Evolutionary conservation across 345 rosid species (phyloP).

Genomic region (Brassica rapa): DNA sequence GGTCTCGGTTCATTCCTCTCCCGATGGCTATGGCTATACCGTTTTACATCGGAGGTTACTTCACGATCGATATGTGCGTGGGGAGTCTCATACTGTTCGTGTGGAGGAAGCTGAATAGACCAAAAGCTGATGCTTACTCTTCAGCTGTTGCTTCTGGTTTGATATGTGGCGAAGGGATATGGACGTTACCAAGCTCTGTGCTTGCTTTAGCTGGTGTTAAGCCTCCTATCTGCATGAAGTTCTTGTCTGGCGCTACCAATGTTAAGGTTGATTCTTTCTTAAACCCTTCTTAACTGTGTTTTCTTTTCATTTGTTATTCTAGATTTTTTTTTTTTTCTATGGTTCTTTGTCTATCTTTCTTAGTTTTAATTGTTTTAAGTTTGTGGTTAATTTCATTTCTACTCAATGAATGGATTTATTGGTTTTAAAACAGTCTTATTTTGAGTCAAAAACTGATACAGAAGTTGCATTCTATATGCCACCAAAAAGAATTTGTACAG

Average conservation of each 20-base stretch:
- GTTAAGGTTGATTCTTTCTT: slow-evolving; percentile 56
- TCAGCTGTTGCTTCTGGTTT: slow-evolving; percentile 77
- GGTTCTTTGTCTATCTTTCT: background rate
- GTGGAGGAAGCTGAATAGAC: slow-evolving; percentile 60
- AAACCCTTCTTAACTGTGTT: slow-evolving; percentile 34
- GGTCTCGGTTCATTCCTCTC: slow-evolving; percentile 52
- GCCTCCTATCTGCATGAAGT: slow-evolving; percentile 84
- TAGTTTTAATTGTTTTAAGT: slow-evolving; percentile 23
- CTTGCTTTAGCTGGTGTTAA: slow-evolving; percentile 56
- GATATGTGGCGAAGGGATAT: slow-evolving; percentile 75
- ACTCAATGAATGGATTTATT: slow-evolving; percentile 16
- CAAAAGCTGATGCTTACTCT: slow-evolving; percentile 59
- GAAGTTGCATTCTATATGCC: slow-evolving; percentile 14
- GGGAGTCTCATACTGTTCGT: slow-evolving; percentile 67
- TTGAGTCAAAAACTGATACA: slow-evolving; percentile 9
- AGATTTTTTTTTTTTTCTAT: background rate
- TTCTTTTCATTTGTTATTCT: background rate
- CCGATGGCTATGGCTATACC: slow-evolving; percentile 92
- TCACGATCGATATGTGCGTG: slow-evolving; percentile 76
- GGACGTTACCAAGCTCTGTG: slow-evolving; percentile 69
- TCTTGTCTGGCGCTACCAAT: slow-evolving; percentile 53
- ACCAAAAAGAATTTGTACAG: slow-evolving; percentile 5
- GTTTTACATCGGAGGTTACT: slow-evolving; percentile 65
- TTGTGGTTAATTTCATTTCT: slow-evolving; percentile 18
- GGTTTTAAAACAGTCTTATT: background rate